Conservation (phyloP, 352 stramenopile genomes). For the Phytophthora cryptogea region DNA sequence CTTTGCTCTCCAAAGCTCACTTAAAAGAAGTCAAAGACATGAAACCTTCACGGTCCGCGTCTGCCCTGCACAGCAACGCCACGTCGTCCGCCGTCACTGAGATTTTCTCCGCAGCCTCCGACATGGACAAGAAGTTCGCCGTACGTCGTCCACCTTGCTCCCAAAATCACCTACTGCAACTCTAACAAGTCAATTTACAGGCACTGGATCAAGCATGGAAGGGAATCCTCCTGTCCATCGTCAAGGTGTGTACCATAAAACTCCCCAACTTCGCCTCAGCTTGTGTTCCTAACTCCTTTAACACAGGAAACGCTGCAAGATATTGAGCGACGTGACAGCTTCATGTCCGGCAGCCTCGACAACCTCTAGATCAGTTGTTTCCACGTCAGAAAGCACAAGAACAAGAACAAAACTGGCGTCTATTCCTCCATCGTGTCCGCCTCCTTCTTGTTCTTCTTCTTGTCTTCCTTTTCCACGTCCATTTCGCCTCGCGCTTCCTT, state of each 20-base stretch:
- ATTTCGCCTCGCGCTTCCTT: constrained; percentile 54
- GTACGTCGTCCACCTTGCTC: constrained; percentile 25
- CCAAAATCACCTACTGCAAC: too few species aligned
- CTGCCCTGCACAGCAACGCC: constrained; percentile 9
- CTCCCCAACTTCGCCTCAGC: background rate
- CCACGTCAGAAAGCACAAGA: constrained; percentile 8
- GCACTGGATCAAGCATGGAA: constrained; percentile 62
- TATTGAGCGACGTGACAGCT: constrained; percentile 65
- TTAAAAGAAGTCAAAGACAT: constrained; percentile 30
- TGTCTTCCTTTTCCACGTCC: constrained; percentile 39
- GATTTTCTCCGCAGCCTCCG: constrained; percentile 48
- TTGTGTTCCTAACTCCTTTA: background rate
- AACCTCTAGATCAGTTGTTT: constrained; percentile 43
- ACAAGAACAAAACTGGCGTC: constrained; percentile 1
- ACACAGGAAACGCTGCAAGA: constrained; percentile 70
- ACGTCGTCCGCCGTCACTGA: constrained; percentile 37
- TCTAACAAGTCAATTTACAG: constrained; percentile 21
- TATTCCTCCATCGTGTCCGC: constrained; percentile 52
- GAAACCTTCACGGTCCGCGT: constrained; percentile 15
- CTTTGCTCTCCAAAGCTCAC: constrained; percentile 18
- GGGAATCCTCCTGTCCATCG: constrained; percentile 52
- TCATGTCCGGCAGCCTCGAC: constrained; percentile 70
- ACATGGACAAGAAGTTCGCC: constrained; percentile 58
- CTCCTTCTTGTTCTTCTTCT: constrained; percentile 32
- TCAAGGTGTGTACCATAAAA: constrained; percentile 41